Conservation (phyloP, 257 asterid genomes). For the Penstemon davidsonii region DNA sequence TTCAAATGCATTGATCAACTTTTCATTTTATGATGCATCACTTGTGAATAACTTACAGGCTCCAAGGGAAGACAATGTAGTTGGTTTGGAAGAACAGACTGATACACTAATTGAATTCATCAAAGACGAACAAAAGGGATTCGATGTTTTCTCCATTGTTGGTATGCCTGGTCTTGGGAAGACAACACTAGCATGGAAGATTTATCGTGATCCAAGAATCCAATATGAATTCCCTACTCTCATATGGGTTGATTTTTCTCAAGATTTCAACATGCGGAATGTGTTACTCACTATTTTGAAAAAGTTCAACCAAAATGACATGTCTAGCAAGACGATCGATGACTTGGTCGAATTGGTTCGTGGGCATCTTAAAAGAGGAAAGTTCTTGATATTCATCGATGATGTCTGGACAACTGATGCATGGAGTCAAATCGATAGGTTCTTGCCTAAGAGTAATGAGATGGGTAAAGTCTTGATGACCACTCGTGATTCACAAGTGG, state of each 20-base stretch:
- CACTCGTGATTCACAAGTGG: constrained; percentile 33
- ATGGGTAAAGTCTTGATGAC: constrained; percentile 35
- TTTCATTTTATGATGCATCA: too few relatives aligned
- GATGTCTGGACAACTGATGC: constrained; percentile 34
- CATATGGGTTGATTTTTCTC: constrained; percentile 18
- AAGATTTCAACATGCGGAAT: constrained; percentile 13
- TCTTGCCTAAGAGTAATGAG: constrained; percentile 24
- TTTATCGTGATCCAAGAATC: neutral
- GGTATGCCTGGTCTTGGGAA: constrained; percentile 25
- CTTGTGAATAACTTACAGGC: too few relatives aligned
- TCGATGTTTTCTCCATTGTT: neutral
- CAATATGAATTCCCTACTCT: neutral
- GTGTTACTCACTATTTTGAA: constrained; percentile 19
- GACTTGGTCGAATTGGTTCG: constrained; percentile 1
- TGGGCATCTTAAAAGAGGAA: constrained; percentile 8
- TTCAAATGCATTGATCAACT: too few relatives aligned
- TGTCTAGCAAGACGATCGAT: constrained; percentile 4
- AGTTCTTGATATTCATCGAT: constrained; percentile 35
- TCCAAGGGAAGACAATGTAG: neutral
- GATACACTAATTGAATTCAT: neutral
- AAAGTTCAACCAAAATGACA: neutral
- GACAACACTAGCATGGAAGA: constrained; percentile 13
- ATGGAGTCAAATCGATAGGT: constrained; percentile 26
- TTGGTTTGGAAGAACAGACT: constrained; percentile 6
- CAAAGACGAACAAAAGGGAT: neutral